These are phyloP conservation scores for Fusarium hainanense DNA, from an alignment of 2,329 filamentous ascomycete species.

Conservation along the genomic window DNA sequence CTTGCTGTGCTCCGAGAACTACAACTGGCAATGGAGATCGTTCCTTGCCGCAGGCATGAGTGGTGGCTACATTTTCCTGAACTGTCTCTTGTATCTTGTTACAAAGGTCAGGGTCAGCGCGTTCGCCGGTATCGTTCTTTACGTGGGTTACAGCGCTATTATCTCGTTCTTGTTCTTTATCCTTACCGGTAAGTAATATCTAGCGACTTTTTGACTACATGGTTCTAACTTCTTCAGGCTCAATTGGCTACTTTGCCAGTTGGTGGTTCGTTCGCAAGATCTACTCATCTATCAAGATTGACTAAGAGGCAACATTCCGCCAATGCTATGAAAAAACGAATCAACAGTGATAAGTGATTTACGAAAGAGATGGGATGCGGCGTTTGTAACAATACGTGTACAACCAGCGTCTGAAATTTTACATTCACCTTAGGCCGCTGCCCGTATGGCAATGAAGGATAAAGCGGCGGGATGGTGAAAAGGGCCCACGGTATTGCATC, in stretches of 20 bases:
- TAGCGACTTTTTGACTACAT: neutral
- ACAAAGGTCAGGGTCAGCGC: conserved; percentile 88
- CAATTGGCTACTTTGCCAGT: conserved; percentile 94
- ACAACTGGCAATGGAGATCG: conserved; percentile 98
- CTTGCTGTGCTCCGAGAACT: conserved; percentile 94
- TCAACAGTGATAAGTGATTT: conserved; percentile 27
- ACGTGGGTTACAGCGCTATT: conserved; percentile 90
- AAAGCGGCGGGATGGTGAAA: conserved; percentile 9
- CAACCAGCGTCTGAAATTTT: conserved; percentile 43
- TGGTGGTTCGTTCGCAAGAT: conserved; percentile 96
- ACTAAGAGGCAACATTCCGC: conserved; percentile 61
- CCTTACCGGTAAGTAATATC: conserved; percentile 78
- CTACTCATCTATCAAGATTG: conserved; percentile 97
- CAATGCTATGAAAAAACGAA: conserved; percentile 12
- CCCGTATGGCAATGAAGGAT: neutral
- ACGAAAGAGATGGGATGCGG: conserved; percentile 36
- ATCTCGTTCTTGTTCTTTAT: conserved; percentile 94
- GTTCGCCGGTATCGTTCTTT: conserved; percentile 87
- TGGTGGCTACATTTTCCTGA: conserved; percentile 90
- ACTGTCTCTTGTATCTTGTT: conserved; percentile 90
- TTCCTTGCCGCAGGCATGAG: conserved; percentile 93
- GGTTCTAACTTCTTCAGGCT: conserved; percentile 66
- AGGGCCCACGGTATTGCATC: conserved; percentile 12
- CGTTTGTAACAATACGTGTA: conserved; percentile 50
- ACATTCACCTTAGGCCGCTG: conserved; percentile 15